Evolutionary conservation across 305 asterid genomes (phyloP).

Genomic region (Rubia peregrina): DNA sequence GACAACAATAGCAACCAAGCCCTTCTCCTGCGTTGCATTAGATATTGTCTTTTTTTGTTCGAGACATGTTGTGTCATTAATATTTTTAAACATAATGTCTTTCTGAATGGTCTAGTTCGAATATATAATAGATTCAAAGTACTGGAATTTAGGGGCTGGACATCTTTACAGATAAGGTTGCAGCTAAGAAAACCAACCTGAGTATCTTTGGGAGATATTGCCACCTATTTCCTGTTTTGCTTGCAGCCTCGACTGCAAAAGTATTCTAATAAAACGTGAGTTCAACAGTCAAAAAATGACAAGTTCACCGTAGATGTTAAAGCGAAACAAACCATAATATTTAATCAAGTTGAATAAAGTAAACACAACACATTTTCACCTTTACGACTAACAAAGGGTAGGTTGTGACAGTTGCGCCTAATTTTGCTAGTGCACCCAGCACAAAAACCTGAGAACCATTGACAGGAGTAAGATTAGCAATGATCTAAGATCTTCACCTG

Average conservation of each 20-base stretch:
- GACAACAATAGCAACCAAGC: neutral
- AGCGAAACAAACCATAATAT: neutral
- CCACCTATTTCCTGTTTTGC: constrained; percentile 95
- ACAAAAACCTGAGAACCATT: constrained; percentile 45
- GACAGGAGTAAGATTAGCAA: neutral
- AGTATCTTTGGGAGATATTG: constrained; percentile 58
- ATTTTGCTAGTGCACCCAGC: constrained; percentile 84
- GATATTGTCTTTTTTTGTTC: no score
- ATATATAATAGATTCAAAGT: neutral
- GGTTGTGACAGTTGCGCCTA: constrained; percentile 86
- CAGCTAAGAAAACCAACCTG: constrained; percentile 40
- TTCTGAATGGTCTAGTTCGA: neutral
- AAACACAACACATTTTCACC: constrained; percentile 33
- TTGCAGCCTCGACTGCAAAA: constrained; percentile 86
- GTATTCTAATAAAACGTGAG: constrained; percentile 12
- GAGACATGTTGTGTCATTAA: neutral
- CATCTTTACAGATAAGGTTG: neutral
- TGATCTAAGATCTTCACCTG: constrained; percentile 9
- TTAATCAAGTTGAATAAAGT: neutral
- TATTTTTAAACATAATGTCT: neutral
- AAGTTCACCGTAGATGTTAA: neutral
- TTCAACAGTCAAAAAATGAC: neutral
- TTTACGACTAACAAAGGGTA: constrained; percentile 89
- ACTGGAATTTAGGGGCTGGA: neutral
- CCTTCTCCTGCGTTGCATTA: neutral